Evolutionary conservation across 768 basidiomycete species (phyloP).

Genomic region (Lactarius evosmus): DNA sequence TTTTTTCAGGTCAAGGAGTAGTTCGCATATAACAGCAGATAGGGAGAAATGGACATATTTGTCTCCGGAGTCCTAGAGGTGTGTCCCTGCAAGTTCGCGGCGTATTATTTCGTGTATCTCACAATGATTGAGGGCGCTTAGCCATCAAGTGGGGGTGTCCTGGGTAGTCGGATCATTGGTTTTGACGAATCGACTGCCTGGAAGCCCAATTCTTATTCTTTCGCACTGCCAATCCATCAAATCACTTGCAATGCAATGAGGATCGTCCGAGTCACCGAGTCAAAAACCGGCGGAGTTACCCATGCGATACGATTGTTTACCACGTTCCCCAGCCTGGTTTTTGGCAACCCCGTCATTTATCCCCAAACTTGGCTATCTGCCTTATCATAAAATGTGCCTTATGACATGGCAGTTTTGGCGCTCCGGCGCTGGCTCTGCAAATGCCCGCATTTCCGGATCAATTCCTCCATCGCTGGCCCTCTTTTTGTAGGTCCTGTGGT

Average conservation of each 20-base stretch:
- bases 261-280: neutral
- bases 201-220: too few relatives aligned
- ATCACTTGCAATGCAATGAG: neutral
- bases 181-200: neutral
- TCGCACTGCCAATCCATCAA: neutral
- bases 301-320: neutral
- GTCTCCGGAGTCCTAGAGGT: conserved; percentile 1
- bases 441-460: neutral
- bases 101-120: neutral
- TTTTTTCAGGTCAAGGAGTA: conserved; percentile 5
- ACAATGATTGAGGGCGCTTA: neutral
- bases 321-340: neutral
- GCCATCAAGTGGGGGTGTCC: neutral
- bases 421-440: neutral
- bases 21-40: conserved; percentile 1
- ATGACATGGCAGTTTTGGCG: neutral
- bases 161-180: neutral
- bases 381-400: neutral
- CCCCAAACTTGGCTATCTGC: neutral
- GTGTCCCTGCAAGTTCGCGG: conserved; percentile 9
- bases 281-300: neutral
- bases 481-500: neutral
- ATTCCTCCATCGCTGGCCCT: neutral
- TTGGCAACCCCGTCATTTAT: neutral
- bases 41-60: neutral